Evolutionary conservation across 164 flowering plant species (phyloP).

Genomic region (Kingdonia uniflora): DNA sequence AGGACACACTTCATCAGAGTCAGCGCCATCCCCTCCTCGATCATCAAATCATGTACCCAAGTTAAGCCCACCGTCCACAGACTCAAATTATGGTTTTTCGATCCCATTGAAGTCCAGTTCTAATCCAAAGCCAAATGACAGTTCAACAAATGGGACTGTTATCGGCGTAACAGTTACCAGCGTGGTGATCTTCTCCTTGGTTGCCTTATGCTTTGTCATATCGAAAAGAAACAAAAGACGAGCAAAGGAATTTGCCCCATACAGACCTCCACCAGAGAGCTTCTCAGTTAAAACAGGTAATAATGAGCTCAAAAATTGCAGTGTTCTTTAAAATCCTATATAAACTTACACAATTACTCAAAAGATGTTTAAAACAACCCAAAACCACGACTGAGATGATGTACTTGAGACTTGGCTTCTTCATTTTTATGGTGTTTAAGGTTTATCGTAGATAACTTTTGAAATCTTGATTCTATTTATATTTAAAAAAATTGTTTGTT

Average conservation of each 20-base stretch:
- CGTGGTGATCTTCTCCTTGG: slow-evolving; percentile 17
- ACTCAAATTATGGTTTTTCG: slow-evolving; percentile 5
- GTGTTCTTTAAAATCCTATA: no score
- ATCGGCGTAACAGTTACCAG: slow-evolving; percentile 29
- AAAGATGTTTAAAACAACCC: no score
- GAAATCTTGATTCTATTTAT: no score
- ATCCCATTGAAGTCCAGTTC: neutral
- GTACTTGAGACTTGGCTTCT: no score
- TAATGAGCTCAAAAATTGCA: no score
- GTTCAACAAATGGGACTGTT: slow-evolving; percentile 5
- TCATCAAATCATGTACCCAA: slow-evolving; percentile 5
- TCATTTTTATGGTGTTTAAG: no score
- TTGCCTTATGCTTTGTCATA: slow-evolving; percentile 24
- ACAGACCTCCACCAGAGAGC: slow-evolving; percentile 18
- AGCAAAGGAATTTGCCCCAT: slow-evolving; percentile 6
- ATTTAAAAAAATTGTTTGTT: no score
- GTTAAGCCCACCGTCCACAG: slow-evolving; percentile 7
- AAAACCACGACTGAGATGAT: no score
- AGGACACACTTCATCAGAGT: neutral
- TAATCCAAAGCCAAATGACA: slow-evolving; percentile 4
- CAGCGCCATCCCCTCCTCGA: slow-evolving; percentile 3
- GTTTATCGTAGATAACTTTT: no score
- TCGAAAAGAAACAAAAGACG: slow-evolving; percentile 23
- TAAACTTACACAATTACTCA: no score
- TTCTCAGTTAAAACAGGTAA: slow-evolving; percentile 28